Evolutionary conservation across 495 filamentous ascomycete genomes (phyloP).

Genomic region (Cryomyces minteri): DNA sequence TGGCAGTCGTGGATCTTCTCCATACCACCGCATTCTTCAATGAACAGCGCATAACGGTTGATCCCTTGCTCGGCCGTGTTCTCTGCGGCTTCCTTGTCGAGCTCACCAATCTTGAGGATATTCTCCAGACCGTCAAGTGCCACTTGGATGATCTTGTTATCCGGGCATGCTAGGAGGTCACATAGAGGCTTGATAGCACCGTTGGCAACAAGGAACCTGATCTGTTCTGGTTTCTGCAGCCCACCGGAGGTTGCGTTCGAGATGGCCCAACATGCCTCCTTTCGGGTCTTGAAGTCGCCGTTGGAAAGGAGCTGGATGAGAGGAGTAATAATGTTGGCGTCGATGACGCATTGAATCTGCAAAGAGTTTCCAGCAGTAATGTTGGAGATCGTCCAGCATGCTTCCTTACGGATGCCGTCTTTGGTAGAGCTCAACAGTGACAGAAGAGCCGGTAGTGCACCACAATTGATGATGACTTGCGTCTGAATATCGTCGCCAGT

Average conservation of each 20-base stretch:
- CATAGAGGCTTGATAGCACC: constrained; percentile 97
- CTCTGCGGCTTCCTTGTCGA: constrained; percentile 79
- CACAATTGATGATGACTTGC: constrained; percentile 98
- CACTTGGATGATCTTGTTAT: constrained; percentile 99
- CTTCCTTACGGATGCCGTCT: constrained; percentile 98
- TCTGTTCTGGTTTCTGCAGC: constrained; percentile 96
- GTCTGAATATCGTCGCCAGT: constrained; percentile 98
- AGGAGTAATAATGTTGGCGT: constrained; percentile 90
- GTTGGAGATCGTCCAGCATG: constrained; percentile 99
- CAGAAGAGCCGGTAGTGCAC: constrained; percentile 74
- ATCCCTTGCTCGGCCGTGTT: constrained; percentile 53
- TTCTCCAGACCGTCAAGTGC: constrained; percentile 97
- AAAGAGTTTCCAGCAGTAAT: constrained; percentile 95
- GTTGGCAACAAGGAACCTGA: constrained; percentile 78
- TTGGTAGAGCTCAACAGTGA: constrained; percentile 90
- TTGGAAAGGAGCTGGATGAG: constrained; percentile 89
- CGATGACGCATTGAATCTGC: constrained; percentile 94
- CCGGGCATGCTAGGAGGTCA: constrained; percentile 87
- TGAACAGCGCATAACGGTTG: constrained; percentile 95
- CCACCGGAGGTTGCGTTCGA: constrained; percentile 97
- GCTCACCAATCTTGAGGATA: constrained; percentile 96
- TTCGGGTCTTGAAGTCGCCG: constrained; percentile 97
- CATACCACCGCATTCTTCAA: constrained; percentile 98
- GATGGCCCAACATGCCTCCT: constrained; percentile 99
- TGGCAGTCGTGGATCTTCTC: constrained; percentile 99